Evolutionary conservation across 306 rosid species (phyloP), one percentile per base, ranked within the genome.

Genomic region (Vigna mungo): DNA sequence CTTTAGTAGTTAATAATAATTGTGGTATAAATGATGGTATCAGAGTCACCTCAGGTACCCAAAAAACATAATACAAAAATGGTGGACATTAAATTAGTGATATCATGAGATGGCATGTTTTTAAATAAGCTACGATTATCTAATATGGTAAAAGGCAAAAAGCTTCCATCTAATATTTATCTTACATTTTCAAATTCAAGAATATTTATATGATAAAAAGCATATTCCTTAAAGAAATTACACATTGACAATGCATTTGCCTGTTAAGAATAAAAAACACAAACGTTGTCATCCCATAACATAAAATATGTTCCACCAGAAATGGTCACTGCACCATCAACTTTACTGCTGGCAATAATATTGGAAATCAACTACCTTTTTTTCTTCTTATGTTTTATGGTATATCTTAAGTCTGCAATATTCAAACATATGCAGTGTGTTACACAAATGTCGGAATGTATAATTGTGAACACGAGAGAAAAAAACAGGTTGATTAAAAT

Each of bases 191-290:
- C 17, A 46, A 37, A 20, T 32, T 21, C 49, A 60, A 41, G 71
- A 20, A 46, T 32, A 48, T 44, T 61, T 46, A 59, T 11, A 70
- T 14, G 54, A 32, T 59, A 34, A 47, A 34, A 7, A 59, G 82
- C 54, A 60, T 59, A 78, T 78, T 79, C 78, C 65, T 51, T 37
- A 47, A 60, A 49, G 36, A 36, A 39, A 20, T 54, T 20, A 36
- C 64, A 23, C 18, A 62, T 46, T 68, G 13, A 44, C 37, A 18
- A 18, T 34, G 47, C 54, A 15, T 18, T 69, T 37, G 18, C 41
- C 30, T 37, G 63, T 51, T 51, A 51, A 4, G 34, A 39, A 20
- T 54, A 54, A 53, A 54, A 71, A 14, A 14, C 27, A 30, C 65
- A 71, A 54, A 36, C 37, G 36, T 54, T 36, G 65, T 55, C 39